Conservation (phyloP, 139 green algal genomes). For the Microglena sp. region DNA sequence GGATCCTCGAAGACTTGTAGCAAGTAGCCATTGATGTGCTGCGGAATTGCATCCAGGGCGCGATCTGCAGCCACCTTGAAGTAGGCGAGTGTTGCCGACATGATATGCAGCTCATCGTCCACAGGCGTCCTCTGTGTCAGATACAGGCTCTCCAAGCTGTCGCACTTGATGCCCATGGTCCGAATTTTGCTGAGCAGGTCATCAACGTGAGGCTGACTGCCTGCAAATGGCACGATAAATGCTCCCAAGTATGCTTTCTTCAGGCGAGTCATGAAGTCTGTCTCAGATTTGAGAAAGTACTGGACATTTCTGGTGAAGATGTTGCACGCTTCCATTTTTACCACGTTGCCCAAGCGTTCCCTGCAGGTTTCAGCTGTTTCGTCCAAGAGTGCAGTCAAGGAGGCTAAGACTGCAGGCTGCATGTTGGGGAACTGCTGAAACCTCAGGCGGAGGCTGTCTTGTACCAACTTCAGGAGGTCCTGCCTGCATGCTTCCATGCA, state of each 20-base stretch:
- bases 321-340: neutral
- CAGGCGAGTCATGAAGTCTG: neutral
- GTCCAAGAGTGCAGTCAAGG: neutral
- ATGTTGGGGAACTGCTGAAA: neutral
- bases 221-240: neutral
- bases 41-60: too few species aligned
- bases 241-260: neutral
- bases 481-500: neutral
- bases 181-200: neutral
- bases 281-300: neutral
- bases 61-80: neutral
- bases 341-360: neutral
- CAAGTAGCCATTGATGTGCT: too few species aligned
- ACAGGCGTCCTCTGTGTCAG: neutral
- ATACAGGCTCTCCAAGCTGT: neutral
- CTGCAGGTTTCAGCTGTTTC: neutral
- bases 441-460: neutral
- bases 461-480: neutral
- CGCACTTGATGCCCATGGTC: neutral
- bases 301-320: neutral
- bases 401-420: neutral
- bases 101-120: neutral
- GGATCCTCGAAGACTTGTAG: too few species aligned
- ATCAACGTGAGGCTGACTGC: neutral
- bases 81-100: neutral